phyloP scores from a whole-genome alignment of 768 basidiomycete genomes.

The Boletus bicolor region DNA sequence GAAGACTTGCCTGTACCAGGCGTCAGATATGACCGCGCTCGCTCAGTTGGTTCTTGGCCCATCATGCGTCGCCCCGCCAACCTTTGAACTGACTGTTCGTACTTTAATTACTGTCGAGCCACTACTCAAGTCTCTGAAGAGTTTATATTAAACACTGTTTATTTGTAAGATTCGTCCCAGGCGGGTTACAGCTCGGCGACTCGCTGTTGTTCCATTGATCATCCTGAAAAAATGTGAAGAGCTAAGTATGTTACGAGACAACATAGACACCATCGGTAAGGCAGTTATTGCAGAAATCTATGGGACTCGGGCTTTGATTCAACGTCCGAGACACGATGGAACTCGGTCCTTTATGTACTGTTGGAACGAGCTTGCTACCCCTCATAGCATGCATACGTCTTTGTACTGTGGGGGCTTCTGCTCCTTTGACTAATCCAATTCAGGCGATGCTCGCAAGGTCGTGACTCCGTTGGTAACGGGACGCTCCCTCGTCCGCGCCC shows the following conservation, averaged over 20 bases:
- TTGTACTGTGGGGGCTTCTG: not conserved
- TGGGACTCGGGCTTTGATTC: not conserved
- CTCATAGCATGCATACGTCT: not conserved
- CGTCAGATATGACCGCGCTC: no score
- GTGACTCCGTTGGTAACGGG: constrained; percentile 24
- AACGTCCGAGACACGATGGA: not conserved
- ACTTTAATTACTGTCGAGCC: not conserved
- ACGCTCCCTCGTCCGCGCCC: constrained; percentile 33
- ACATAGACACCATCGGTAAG: not conserved
- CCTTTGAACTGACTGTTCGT: not conserved
- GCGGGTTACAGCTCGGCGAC: not conserved
- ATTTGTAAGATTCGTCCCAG: not conserved
- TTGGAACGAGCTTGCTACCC: not conserved
- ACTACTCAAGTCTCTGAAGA: not conserved
- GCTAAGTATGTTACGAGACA: not conserved
- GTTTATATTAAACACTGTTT: not conserved
- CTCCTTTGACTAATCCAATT: constrained; percentile 14
- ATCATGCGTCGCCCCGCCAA: not conserved
- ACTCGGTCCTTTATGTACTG: not conserved
- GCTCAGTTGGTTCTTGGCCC: not conserved
- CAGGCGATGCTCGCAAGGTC: constrained; percentile 22
- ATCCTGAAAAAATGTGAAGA: not conserved
- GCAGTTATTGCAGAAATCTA: not conserved
- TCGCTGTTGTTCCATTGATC: not conserved
- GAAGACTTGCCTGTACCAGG: no score